These are phyloP conservation scores for Rhynchospora tenuis DNA, from an alignment of 176 grass and related monocot genomes.

Conservation along the genomic window DNA sequence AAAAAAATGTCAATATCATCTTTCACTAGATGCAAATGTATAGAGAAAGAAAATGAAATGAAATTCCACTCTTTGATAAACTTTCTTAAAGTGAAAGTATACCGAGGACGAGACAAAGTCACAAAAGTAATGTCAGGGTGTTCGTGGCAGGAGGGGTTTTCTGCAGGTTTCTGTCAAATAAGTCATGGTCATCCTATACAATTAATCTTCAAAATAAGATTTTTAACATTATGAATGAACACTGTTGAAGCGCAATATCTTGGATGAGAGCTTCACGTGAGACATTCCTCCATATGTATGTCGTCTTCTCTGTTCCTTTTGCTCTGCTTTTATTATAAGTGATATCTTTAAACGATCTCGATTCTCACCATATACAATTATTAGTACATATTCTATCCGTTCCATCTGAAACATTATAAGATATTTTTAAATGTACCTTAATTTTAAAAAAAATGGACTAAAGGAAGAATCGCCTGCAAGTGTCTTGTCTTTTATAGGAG, in stretches of 20 bases:
- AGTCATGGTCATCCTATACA: background rate
- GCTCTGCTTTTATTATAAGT: background rate
- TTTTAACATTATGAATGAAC: background rate
- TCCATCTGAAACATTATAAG: background rate
- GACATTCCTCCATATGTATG: background rate
- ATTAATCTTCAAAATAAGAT: background rate
- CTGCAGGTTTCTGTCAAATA: background rate
- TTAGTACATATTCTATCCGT: background rate
- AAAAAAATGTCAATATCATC: background rate
- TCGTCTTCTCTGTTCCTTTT: background rate
- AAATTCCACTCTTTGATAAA: background rate
- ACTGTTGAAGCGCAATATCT: background rate
- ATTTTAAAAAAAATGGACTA: background rate
- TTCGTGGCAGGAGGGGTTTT: background rate
- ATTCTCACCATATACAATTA: background rate
- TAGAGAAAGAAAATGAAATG: background rate
- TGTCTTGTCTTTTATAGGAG: background rate
- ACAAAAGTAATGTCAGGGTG: background rate
- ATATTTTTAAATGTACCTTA: background rate
- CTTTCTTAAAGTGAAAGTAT: background rate
- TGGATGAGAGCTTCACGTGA: background rate
- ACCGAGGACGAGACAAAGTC: background rate
- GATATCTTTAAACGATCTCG: background rate
- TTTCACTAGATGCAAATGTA: background rate
- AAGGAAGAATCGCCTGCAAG: background rate